Evolutionary conservation across 23 red algal genomes (phyloP), one percentile per base, ranked within the genome.

Genomic region (Cyanidium caldarium): DNA sequence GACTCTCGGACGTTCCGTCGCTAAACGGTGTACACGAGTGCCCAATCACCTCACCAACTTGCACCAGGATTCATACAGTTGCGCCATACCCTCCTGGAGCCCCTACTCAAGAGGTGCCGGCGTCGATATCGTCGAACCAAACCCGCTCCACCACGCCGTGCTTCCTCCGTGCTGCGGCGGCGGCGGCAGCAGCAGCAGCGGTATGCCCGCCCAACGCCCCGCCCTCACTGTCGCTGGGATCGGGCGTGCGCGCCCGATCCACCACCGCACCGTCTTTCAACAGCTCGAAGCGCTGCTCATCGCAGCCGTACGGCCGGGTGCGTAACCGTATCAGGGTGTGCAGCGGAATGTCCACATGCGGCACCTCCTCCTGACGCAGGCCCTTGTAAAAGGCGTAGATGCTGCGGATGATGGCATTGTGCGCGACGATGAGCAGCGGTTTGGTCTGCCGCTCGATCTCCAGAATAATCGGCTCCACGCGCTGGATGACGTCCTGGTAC

Each of bases 381-480:
- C 75, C 73, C 77, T 84, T 88, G 38, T 86, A 82, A 43, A 87
- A 98, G 1, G 84, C 84, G 39, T 88, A 98, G 73, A 88, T 98
- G 19, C 77, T 74, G n/a, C 92, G 77, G 65, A 98, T 88, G 37
- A 98, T 81, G n/a, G 92, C 92, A 71, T 98, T 98, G 51, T 98
- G 92, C 17, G 81, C 86, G 19, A 98, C 84, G 44, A 98, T 98
- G n/a, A 98, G 75, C 5, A 98, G 81, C 0, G 92, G 84, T 42
- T 82, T 79, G 38, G 78, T 38, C 69, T 89, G 85, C 13, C 92
- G 67, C 74, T 98, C 92, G 20, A 98, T 41, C 38, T 98, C 92
- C 30, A 98, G 73, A 58, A 98, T 98, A 19, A 98, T 72, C 2
- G 92, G 92, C 66, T 98, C 92, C 42, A 98, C 43, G 2, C 92